Conservation (phyloP, 1,284 basidiomycete genomes). For the Polyporus tsugae region DNA sequence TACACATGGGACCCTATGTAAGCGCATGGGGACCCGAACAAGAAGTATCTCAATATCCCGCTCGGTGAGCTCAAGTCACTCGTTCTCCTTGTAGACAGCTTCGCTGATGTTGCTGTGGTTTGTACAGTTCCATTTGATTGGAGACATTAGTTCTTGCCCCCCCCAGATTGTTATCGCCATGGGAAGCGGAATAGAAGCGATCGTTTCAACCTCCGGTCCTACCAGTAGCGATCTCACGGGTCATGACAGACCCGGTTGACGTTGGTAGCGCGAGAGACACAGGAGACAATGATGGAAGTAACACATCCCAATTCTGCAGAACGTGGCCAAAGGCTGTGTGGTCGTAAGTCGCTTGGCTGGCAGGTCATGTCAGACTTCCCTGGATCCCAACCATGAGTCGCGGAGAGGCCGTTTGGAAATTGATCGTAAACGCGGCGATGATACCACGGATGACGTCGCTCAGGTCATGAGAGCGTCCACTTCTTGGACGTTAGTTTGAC, state of each 20-base stretch:
- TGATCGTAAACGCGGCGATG: neutral
- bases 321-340: constrained; percentile 3
- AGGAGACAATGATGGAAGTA: neutral
- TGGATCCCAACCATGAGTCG: neutral
- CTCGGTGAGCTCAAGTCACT: neutral
- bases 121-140: neutral
- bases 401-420: constrained; percentile 3
- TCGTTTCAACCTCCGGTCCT: neutral
- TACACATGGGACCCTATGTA: neutral
- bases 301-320: neutral
- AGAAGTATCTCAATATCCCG: neutral
- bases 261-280: neutral
- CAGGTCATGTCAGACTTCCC: neutral
- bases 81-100: neutral
- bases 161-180: constrained; percentile 6
- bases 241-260: neutral
- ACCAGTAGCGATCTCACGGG: neutral
- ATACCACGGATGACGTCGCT: constrained; percentile 9
- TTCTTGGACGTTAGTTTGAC: neutral
- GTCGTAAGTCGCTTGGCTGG: neutral
- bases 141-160: neutral
- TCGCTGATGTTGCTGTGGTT: constrained; percentile 1
- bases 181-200: constrained; percentile 8
- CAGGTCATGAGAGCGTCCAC: constrained; percentile 2
- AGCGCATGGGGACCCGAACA: neutral